These are phyloP conservation scores for Isoetes engelmannii DNA, from an alignment of 83 land plant genomes.

Conservation along the genomic window DNA sequence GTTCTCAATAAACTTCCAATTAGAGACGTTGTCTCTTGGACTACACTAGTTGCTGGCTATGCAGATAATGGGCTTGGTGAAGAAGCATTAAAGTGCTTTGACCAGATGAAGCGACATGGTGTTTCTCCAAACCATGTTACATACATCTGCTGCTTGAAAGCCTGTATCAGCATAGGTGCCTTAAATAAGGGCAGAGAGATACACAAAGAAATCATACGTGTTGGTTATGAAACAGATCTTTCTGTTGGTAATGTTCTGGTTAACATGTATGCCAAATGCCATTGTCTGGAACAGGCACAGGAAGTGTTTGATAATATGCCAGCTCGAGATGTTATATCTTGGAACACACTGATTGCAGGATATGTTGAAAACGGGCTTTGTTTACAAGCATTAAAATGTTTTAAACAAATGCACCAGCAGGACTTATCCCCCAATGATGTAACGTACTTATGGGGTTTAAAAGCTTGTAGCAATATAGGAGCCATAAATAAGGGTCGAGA, in stretches of 20 bases:
- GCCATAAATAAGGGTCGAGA: not conserved
- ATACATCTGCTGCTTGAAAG: conserved; percentile 3
- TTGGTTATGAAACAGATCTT: conserved; percentile 1
- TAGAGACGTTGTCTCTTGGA: not conserved
- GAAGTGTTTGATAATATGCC: conserved; percentile 1
- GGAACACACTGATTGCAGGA: conserved; percentile 13
- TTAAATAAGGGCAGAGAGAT: not conserved
- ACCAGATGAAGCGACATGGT: not conserved
- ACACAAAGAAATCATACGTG: not conserved
- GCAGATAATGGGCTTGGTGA: not conserved
- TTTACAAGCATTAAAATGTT: conserved; percentile 3
- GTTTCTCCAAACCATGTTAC: not conserved
- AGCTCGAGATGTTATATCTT: conserved; percentile 1
- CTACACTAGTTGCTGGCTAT: conserved; percentile 3
- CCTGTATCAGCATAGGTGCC: conserved; percentile 5
- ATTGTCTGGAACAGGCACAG: not conserved
- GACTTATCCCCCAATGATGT: conserved; percentile 3
- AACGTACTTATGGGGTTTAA: conserved; percentile 10
- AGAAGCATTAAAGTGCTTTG: conserved; percentile 10
- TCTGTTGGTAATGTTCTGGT: conserved; percentile 9
- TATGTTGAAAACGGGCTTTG: conserved; percentile 15
- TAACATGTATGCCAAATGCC: conserved; percentile 14
- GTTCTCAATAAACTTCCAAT: not conserved
- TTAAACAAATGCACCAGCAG: conserved; percentile 11
- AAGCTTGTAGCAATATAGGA: not conserved